phyloP scores from a whole-genome alignment of 257 asterid genomes.

The Nicotiana undulata region DNA sequence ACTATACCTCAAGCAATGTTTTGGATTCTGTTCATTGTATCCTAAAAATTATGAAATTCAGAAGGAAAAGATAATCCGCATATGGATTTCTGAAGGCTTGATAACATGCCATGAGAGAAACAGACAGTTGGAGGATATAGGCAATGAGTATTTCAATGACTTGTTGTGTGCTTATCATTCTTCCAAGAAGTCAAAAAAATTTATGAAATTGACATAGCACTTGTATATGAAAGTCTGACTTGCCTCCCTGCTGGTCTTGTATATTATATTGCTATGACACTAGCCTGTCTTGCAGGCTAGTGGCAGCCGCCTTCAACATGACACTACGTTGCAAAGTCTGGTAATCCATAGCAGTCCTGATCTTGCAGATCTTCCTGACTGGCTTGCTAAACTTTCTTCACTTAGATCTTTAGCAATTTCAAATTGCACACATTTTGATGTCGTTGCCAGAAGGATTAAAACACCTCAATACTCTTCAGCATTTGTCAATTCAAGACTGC shows the following conservation, averaged over 20 bases:
- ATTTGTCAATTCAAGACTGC: constrained; percentile 26
- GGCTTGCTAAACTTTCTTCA: constrained; percentile 14
- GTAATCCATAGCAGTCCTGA: constrained; percentile 16
- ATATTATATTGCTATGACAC: too few relatives aligned
- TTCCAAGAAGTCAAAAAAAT: constrained; percentile 13
- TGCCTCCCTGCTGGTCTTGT: constrained; percentile 17
- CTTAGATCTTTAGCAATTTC: constrained; percentile 26
- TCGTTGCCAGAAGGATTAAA: constrained; percentile 20
- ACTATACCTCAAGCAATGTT: constrained; percentile 12
- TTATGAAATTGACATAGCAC: neutral
- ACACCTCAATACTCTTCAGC: constrained; percentile 15
- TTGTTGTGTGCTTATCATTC: constrained; percentile 9
- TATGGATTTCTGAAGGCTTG: constrained; percentile 27
- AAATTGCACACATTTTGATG: constrained; percentile 9
- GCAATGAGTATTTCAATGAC: constrained; percentile 13
- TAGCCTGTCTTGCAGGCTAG: too few relatives aligned
- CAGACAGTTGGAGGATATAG: constrained; percentile 11
- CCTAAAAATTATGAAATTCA: constrained; percentile 14
- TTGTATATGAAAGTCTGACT: constrained; percentile 3
- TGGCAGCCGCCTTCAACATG: constrained; percentile 7
- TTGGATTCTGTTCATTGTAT: constrained; percentile 17
- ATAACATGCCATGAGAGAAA: neutral
- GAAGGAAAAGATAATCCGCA: constrained; percentile 10
- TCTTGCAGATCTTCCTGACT: constrained; percentile 20
- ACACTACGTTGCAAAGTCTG: constrained; percentile 14